Percentiles rank a stretch among this genome's conserved stretches.
phyloP scores from a whole-genome alignment of 177 flowering plant species.

The Viscum album region DNA sequence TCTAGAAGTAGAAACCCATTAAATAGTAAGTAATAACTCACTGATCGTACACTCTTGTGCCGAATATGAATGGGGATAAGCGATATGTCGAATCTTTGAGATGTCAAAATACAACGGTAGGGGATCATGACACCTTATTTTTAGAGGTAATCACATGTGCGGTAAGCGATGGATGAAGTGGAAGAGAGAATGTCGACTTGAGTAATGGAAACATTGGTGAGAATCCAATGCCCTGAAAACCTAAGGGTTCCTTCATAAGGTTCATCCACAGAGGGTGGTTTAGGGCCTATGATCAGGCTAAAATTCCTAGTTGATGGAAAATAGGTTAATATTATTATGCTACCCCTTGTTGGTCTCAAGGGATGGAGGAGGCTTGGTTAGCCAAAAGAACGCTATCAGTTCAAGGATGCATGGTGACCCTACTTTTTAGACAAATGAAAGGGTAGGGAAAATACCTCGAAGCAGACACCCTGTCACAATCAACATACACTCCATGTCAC shows the following conservation, averaged over 20 bases:
- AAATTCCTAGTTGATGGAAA: background rate
- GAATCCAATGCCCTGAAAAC: constrained; percentile 2
- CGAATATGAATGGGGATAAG: background rate
- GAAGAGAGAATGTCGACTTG: background rate
- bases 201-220: background rate
- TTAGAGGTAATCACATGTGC: background rate
- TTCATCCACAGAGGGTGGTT: background rate
- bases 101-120: background rate
- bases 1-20: background rate
- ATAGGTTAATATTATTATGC: background rate
- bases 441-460: too few relatives aligned
- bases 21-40: background rate
- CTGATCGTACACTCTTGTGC: background rate
- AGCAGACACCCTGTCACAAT: too few relatives aligned
- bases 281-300: background rate
- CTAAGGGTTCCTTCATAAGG: background rate
- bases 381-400: too few relatives aligned
- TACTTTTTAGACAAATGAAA: too few relatives aligned
- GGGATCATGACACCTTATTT: background rate
- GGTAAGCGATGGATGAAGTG: background rate
- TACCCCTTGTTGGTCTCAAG: background rate
- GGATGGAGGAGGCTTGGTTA: too few relatives aligned
- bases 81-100: background rate
- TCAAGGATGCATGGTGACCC: too few relatives aligned
- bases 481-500: too few relatives aligned